These are phyloP conservation scores for Cucurbitaria berberidis DNA, from an alignment of 2,329 filamentous ascomycete genomes.

Conservation along the genomic window DNA sequence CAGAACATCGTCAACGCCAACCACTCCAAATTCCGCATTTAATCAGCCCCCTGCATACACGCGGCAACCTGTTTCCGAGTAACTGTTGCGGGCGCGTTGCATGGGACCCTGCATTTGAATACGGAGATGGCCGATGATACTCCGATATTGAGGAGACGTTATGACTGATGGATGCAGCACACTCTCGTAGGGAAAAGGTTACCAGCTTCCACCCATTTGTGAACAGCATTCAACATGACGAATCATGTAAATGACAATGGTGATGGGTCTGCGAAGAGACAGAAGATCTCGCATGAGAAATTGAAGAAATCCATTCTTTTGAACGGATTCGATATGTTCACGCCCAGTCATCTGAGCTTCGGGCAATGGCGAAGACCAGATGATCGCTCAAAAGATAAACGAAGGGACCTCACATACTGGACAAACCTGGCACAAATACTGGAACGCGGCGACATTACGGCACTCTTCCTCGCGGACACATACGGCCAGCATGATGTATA, in stretches of 20 bases:
- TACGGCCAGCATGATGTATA: slow-evolving; percentile 69
- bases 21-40: neutral
- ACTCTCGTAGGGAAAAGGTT: neutral
- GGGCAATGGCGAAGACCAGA: slow-evolving; percentile 14
- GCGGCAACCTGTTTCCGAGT: neutral
- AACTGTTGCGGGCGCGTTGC: neutral
- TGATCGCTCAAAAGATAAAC: slow-evolving; percentile 15
- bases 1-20: slow-evolving; percentile 6
- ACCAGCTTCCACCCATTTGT: neutral
- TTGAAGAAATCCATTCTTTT: slow-evolving; percentile 43
- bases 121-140: neutral
- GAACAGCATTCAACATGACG: too few species aligned
- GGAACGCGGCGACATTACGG: slow-evolving; percentile 37
- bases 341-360: slow-evolving; percentile 11
- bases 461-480: slow-evolving; percentile 44
- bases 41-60: neutral
- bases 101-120: neutral
- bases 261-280: neutral
- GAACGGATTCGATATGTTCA: slow-evolving; percentile 46
- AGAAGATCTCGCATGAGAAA: neutral
- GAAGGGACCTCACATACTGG: slow-evolving; percentile 24
- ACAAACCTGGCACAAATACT: slow-evolving; percentile 36
- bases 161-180: neutral
- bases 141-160: neutral
- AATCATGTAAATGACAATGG: neutral